Base-by-base conservation (phyloP, 495 filamentous ascomycete species). In the Choiromyces venosus region DNA sequence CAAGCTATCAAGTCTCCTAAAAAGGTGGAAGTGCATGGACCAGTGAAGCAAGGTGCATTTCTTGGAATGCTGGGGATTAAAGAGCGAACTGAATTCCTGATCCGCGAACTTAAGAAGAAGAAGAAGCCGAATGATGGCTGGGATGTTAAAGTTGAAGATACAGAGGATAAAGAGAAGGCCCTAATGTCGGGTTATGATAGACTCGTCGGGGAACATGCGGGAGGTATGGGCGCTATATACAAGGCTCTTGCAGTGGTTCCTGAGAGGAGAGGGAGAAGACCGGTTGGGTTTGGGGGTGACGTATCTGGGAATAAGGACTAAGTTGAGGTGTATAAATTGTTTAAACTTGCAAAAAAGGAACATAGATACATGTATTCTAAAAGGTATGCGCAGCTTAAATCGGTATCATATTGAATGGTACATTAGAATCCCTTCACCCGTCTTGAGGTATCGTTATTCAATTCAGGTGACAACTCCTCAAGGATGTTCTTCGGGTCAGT, bases 231-330 rank as follows among this genome's bases (percentile, higher is more conserved):
- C 3, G 91, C 89, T 84, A 83, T 97, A 66, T 99, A 99, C 80
- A 97, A 97, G 85, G 93, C 88, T 12, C 86, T 99, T 87, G 90
- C 94, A 38, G 91, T 99, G 75, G 83, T 98, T 78, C 95, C 95
- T 0, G 91, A 93, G 83, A 89, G 89, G 76, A 87, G 85, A 29
- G 93, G 92, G 4, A 83, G 90, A 75, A 85, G 89, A 46, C 95
- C 95, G 12, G 92, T 97, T 76, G 95, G 95, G 35, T 97, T 99
- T 86, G 95, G 94, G 0, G 94, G 94, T 21, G 87, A 88, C 81
- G 86, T 96, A 19, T 80, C 75, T 25, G 76, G 70, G 66, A 21
- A 35, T 14, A 66, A 67, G 61, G 56, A 36, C 33, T 69, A 44
- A 46, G 14, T 65, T 39, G 14, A 46, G 67, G 4, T 71, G 65